A percentile compares a stretch with the other conserved stretches of the same genome.
phyloP scores from a whole-genome alignment of 257 asterid genomes.

The Nicotiana undulata region DNA sequence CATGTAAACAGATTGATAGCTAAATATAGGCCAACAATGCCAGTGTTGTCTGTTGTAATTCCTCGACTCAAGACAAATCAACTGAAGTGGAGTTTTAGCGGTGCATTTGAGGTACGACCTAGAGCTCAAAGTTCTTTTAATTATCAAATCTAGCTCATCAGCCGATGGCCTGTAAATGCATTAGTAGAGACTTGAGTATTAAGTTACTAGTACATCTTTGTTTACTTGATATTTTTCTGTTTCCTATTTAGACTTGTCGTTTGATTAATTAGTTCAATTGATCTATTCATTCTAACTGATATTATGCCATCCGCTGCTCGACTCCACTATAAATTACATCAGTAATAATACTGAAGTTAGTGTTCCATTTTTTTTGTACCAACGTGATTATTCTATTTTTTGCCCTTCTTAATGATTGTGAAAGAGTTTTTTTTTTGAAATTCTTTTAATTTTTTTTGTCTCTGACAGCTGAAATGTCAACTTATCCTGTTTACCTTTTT shows the following conservation, averaged over 20 bases:
- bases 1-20: conserved; percentile 60
- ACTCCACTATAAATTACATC: not conserved
- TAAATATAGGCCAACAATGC: conserved; percentile 94
- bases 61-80: conserved; percentile 95
- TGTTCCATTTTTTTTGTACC: not conserved
- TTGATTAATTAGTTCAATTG: not conserved
- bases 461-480: not conserved
- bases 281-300: not conserved
- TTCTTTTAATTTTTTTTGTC: not conserved
- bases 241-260: not conserved
- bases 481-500: not conserved
- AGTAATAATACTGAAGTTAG: not conserved
- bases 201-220: not conserved
- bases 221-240: too few relatives aligned
- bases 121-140: not conserved
- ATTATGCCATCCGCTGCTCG: not conserved
- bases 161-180: not conserved
- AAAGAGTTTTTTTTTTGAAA: not conserved
- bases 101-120: conserved; percentile 78
- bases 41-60: conserved; percentile 80
- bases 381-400: not conserved
- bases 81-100: conserved; percentile 77
- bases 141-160: not conserved
- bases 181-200: not conserved
- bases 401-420: not conserved